Evolutionary conservation across 768 basidiomycete genomes (phyloP), one percentile per base, ranked within the genome.

Genomic region (Hirschioporus abietinus): DNA sequence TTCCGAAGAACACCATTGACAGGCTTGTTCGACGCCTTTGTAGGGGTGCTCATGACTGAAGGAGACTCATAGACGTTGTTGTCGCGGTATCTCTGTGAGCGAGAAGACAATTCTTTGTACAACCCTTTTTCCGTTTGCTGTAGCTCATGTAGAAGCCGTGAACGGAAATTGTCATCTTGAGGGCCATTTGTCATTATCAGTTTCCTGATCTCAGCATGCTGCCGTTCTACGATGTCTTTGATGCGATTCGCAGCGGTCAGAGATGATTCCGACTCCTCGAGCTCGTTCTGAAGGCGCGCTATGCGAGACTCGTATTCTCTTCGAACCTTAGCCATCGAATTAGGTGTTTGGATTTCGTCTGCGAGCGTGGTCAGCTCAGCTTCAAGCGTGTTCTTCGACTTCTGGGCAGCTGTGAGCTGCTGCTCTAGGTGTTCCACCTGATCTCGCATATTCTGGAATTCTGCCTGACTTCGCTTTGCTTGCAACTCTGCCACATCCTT

Each of bases 201-300:
- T n/a, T 84, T 80, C 5, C 89, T 85, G 58, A 92, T 83, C 68
- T 92, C 90, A n/a, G 83, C 83, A 71, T 90, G 89, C 65, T 91
- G 89, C 18, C 82, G 83, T 70, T 87, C 86, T 34, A 91, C 82
- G 60, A 82, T 85, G 42, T 86, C 85, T 70, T 82, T 84, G 70
- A 90, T 87, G 69, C 81, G 82, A 1, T 82, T 75, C 1, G 83
- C 83, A 27, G 83, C 84, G 2, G 78, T 72, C 64, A 82, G 81
- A 0, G 83, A 78, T 17, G 80, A 76, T 65, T 87, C 84, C 1
- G 84, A 79, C 36, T 89, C 86, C 58, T 85, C 82, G 5, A 91
- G 76, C 67, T 87, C 85, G 30, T 77, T 78, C 72, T 92, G 88
- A 3, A 92, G 78, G 62, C 88, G 83, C 1, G 83, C 74, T 63